These are phyloP conservation scores for Clarireedia paspali DNA, from an alignment of 2,329 filamentous ascomycete genomes.

Conservation along the genomic window DNA sequence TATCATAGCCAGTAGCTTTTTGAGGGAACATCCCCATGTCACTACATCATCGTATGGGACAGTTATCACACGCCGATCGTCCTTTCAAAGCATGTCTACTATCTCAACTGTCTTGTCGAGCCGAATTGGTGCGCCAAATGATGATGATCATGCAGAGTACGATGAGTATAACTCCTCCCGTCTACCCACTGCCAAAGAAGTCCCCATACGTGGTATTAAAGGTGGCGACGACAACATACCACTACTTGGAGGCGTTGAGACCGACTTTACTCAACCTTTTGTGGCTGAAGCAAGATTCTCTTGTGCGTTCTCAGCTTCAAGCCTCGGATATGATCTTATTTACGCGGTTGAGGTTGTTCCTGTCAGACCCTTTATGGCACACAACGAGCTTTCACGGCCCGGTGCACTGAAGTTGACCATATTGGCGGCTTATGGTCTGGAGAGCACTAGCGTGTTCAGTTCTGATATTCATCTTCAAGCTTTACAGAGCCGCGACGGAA, in stretches of 20 bases:
- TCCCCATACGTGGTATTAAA: neutral
- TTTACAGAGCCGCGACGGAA: slow-evolving; percentile 12
- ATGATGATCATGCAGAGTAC: neutral
- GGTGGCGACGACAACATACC: neutral
- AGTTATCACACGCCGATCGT: neutral
- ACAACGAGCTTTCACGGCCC: slow-evolving; percentile 14
- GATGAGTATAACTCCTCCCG: neutral
- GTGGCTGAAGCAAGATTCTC: slow-evolving; percentile 22
- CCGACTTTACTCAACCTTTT: neutral
- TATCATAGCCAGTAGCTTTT: neutral
- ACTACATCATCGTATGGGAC: neutral
- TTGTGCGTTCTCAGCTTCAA: slow-evolving; percentile 21
- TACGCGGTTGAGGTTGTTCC: slow-evolving; percentile 21
- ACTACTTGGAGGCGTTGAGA: neutral
- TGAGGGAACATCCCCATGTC: neutral
- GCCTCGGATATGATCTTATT: slow-evolving; percentile 26
- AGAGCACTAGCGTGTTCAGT: slow-evolving; percentile 15
- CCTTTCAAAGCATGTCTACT: neutral
- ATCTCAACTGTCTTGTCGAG: neutral
- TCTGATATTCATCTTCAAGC: slow-evolving; percentile 20
- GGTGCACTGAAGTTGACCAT: slow-evolving; percentile 20
- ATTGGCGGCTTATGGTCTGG: slow-evolving; percentile 24
- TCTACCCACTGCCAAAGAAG: no score
- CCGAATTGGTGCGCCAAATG: neutral
- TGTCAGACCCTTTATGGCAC: slow-evolving; percentile 13